Base-by-base conservation (phyloP, 2,329 filamentous ascomycete genomes). In the Aureobasidium sp. region DNA sequence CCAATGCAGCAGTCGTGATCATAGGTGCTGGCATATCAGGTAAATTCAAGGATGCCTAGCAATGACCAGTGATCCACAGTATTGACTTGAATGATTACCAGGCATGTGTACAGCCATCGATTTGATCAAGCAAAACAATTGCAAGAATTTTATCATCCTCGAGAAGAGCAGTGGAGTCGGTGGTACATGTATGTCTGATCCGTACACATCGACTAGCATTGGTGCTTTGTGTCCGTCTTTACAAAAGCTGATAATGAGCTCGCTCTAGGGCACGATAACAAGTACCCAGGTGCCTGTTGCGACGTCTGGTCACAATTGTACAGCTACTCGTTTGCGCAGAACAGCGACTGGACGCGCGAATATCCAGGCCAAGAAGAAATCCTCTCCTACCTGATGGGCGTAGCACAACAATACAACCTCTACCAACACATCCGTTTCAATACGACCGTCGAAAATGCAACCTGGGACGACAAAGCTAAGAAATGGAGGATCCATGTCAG, bases 331-430 rank as follows among this genome's bases (percentile, higher is more conserved):
- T 87, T 86, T 66, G 83, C 82, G 39, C 82, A 84, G 57, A 85
- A 85, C 58, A 32, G 13, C 2, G 75, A 80, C 65, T 85, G 84
- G 83, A 79, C 80, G 0, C 73, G 81, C 20, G 77, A 83, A 60
- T 86, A 84, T 66, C 80, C 84, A 0, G 80, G 81, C 0, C 83
- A 86, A 66, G 81, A 84, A 68, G 84, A 86, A 68, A 83, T 86
- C 23, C 74, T 83, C 37, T 76, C 80, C 26, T 86, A 86, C 66
- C 75, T 86, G 2, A 75, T 79, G 51, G 71, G 72, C 1, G 73
- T 84, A 13, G 83, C 82, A 5, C 75, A 80, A 63, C 80, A 83
- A 63, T 81, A 81, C 67, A 71, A 78, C 7, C 76, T 86, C 0
- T 83, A 81, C 68, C 77, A 77, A 58, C 80, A 85, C 67, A 80